Evolutionary conservation across 1,284 basidiomycete genomes (phyloP), one percentile per base, ranked within the genome.

Genomic region (Lentinula novae-zelandiae): DNA sequence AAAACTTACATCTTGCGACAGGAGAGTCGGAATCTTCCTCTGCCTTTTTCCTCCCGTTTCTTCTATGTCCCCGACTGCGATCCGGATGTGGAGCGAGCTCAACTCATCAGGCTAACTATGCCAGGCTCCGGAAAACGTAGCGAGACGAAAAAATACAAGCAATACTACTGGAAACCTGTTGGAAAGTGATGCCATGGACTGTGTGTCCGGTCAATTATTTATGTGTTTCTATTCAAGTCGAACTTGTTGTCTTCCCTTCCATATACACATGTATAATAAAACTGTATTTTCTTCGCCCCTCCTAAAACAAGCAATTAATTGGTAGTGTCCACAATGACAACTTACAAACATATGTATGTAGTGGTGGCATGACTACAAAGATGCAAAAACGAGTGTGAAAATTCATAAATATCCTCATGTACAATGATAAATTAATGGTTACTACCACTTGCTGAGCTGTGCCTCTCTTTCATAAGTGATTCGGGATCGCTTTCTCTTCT

Each of bases 111-210:
- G 63, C 85, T 82, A 62, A 83, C 90, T 77, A 89, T 90, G 86
- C 87, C 87, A 2, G 82, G 87, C 15, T 81, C 85, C 17, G 86
- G 79, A 60, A 90, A 90, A 73, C 74, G 90, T 60, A 84, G 73
- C 55, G 87, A 84, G 72, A 90, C 89, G 70, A 90, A 85, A 78
- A 87, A 88, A 73, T 87, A 86, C 64, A 92, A 92, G 71, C 87
- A 90, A 70, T 92, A 92, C 73, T 92, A 91, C 72, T 92, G 85
- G 76, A 79, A 79, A 44, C 89, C 89, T 12, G 68, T 87, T 62
- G 82, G 73, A 36, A 87, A 84, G 33, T 56, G 31, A 56, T 22
- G 12, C 36, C 15, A 15, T 15, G 6, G 6, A 7, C 5, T 42
- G n/a, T 20, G 20, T 51, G 33, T 51, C 6, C 50, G 44, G 2